These are phyloP conservation scores for Fennellomyces sp. DNA, from an alignment of 371 early-diverging fungal genomes.

Conservation along the genomic window DNA sequence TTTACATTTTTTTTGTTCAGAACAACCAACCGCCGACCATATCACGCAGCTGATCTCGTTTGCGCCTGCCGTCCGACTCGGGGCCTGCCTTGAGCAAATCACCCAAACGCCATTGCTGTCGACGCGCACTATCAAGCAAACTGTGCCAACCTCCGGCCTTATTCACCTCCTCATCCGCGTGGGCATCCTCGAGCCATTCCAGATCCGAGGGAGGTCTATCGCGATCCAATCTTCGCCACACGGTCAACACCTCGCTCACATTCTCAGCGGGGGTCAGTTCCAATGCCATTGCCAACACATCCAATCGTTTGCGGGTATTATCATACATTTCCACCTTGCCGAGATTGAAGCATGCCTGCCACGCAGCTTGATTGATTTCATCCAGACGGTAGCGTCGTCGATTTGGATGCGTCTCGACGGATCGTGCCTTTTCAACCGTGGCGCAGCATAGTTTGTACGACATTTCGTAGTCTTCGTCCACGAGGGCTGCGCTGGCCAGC, in stretches of 20 bases:
- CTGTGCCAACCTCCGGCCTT: constrained; percentile 9
- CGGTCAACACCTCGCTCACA: constrained; percentile 52
- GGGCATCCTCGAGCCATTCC: not conserved
- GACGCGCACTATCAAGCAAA: constrained; percentile 9
- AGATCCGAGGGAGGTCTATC: constrained; percentile 22
- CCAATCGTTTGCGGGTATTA: constrained; percentile 51
- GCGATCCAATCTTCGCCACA: constrained; percentile 60
- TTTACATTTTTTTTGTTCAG: constrained; percentile 9
- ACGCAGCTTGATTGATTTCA: constrained; percentile 54
- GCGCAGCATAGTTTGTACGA: constrained; percentile 58
- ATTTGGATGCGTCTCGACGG: constrained; percentile 8
- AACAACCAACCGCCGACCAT: constrained; percentile 21
- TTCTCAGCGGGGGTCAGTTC: constrained; percentile 62
- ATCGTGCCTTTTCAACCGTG: constrained; percentile 39
- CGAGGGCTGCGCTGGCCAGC: constrained; percentile 64
- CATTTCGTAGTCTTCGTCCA: constrained; percentile 51
- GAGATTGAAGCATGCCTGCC: constrained; percentile 59
- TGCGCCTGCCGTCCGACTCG: constrained; percentile 13
- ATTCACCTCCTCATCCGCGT: not conserved
- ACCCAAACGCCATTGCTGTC: constrained; percentile 15
- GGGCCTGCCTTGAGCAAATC: constrained; percentile 4
- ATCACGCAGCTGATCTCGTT: constrained; percentile 21
- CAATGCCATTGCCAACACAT: constrained; percentile 65
- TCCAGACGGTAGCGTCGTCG: constrained; percentile 17
- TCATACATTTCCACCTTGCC: constrained; percentile 46